Conservation (phyloP, 345 rosid genomes). For the Populus simonii region DNA sequence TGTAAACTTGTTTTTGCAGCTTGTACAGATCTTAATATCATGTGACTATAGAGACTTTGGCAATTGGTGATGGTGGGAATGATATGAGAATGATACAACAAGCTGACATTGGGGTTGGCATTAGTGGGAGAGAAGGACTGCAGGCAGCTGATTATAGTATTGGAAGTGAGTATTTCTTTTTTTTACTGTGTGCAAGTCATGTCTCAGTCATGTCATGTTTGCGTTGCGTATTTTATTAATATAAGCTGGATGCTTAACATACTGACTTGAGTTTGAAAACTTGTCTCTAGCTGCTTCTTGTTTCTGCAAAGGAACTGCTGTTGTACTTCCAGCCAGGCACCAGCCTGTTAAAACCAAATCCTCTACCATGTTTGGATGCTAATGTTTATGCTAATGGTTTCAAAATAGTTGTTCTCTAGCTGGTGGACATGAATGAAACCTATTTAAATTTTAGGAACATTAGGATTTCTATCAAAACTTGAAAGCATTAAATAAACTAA, state of each 20-base stretch:
- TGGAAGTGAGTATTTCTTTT: conserved; percentile 59
- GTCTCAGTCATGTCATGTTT: not conserved
- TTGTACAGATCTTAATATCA: conserved; percentile 83
- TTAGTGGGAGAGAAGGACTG: conserved; percentile 97
- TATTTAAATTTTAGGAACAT: not conserved
- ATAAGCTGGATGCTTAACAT: not conserved
- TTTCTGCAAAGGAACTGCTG: not conserved
- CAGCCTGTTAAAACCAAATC: not conserved
- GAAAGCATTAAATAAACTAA: not conserved
- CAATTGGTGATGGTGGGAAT: conserved; percentile 99
- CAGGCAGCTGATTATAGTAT: conserved; percentile 95
- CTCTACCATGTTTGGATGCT: not conserved
- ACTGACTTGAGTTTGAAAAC: not conserved
- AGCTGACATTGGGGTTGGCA: conserved; percentile 97
- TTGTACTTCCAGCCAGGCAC: not conserved
- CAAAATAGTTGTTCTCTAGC: not conserved
- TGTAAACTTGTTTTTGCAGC: conserved; percentile 44
- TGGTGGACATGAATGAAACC: not conserved
- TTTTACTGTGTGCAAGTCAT: not conserved
- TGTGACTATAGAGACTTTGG: conserved; percentile 95
- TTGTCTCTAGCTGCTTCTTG: not conserved
- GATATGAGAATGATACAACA: conserved; percentile 99
- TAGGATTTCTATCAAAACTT: not conserved
- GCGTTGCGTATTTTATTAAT: not conserved
- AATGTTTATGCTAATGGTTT: not conserved